Conservation (phyloP, 805 yeast species). For the Candida pini region DNA sequence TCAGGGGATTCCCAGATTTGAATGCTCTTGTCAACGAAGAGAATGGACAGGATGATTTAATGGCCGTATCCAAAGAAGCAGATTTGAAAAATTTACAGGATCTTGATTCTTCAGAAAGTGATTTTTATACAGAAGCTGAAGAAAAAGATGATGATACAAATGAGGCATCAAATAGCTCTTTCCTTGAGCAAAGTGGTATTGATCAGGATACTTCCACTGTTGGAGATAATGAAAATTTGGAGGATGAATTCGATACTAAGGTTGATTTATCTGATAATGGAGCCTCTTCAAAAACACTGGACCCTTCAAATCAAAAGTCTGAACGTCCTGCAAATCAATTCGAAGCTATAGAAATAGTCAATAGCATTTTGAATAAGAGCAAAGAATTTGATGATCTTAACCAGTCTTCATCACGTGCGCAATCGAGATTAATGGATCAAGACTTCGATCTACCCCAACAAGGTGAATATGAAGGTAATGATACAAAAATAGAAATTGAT, state of each 20-base stretch:
- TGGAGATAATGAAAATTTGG: background rate
- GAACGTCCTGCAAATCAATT: too few relatives aligned
- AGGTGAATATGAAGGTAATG: slow-evolving; percentile 15
- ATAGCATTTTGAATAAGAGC: background rate
- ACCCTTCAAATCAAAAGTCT: background rate
- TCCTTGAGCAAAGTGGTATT: too few relatives aligned
- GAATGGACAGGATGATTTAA: slow-evolving; percentile 2
- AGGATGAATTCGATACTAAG: background rate
- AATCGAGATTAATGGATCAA: background rate
- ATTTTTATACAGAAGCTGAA: slow-evolving; percentile 7
- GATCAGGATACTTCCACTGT: background rate
- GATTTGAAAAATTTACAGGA: slow-evolving; percentile 2
- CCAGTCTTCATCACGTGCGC: too few relatives aligned
- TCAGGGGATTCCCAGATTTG: slow-evolving; percentile 24
- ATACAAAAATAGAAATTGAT: slow-evolving; percentile 9
- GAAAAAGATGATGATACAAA: slow-evolving; percentile 3
- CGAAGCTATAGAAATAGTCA: background rate
- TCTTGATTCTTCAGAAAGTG: slow-evolving; percentile 10
- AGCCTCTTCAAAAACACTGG: background rate
- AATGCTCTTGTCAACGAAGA: slow-evolving; percentile 19
- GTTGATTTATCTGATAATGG: background rate
- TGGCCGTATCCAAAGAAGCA: slow-evolving; percentile 1
- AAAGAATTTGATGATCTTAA: slow-evolving; percentile 3
- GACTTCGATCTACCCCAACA: slow-evolving; percentile 6
- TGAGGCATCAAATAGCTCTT: background rate